These are phyloP conservation scores for Aspergillus ellipticus DNA, from an alignment of 495 filamentous ascomycete genomes.

Conservation along the genomic window DNA sequence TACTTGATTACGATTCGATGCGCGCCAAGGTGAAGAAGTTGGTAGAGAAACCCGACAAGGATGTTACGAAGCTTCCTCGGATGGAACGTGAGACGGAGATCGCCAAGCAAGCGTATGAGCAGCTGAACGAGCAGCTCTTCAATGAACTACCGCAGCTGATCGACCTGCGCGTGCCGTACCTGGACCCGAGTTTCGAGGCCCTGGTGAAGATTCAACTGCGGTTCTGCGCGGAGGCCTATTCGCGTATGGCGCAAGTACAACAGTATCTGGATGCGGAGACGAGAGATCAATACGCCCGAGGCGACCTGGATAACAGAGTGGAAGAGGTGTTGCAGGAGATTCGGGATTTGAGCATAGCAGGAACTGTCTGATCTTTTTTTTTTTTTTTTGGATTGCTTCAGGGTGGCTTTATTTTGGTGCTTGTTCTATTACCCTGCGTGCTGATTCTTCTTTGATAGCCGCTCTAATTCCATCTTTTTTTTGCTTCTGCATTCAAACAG, in stretches of 20 bases:
- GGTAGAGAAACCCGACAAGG: slow-evolving; percentile 97
- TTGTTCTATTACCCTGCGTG: slow-evolving; percentile 1
- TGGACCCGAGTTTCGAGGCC: slow-evolving; percentile 94
- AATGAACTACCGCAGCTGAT: slow-evolving; percentile 95
- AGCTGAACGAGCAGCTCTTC: slow-evolving; percentile 92
- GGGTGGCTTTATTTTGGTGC: slow-evolving; percentile 3
- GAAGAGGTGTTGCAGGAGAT: slow-evolving; percentile 98
- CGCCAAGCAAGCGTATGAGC: slow-evolving; percentile 89
- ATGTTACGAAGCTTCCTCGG: slow-evolving; percentile 87
- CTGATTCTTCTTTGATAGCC: neutral
- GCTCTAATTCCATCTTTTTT: neutral
- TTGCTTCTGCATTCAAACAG: neutral
- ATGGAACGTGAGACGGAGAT: slow-evolving; percentile 93
- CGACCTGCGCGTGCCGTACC: slow-evolving; percentile 91
- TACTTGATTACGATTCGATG: slow-evolving; percentile 95
- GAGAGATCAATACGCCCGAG: slow-evolving; percentile 91
- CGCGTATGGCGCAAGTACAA: slow-evolving; percentile 96
- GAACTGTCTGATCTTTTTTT: slow-evolving; percentile 55
- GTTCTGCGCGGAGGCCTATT: slow-evolving; percentile 97
- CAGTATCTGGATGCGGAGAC: slow-evolving; percentile 98
- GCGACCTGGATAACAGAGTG: slow-evolving; percentile 84
- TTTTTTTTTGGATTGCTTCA: neutral
- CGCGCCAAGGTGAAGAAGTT: slow-evolving; percentile 94
- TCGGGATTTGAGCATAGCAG: slow-evolving; percentile 89
- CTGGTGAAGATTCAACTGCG: slow-evolving; percentile 97